A percentile compares a stretch with the other conserved stretches of the same genome.
These are phyloP conservation scores for Metarhizium anisopliae DNA, from an alignment of 2,329 filamentous ascomycete genomes.

Conservation along the genomic window DNA sequence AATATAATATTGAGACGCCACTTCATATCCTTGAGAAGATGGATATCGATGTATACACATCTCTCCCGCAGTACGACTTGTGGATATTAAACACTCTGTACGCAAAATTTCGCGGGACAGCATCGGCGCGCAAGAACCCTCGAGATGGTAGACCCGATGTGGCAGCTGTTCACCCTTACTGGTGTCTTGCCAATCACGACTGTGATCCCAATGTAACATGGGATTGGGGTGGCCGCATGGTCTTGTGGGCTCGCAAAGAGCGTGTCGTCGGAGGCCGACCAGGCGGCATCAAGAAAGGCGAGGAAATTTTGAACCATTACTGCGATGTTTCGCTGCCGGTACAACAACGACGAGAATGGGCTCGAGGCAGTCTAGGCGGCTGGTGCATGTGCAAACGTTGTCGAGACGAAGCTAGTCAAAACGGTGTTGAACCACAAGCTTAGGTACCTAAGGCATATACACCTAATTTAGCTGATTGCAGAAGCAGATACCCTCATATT, in stretches of 20 bases:
- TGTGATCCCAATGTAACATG: slow-evolving; percentile 92
- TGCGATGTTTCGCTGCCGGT: slow-evolving; percentile 78
- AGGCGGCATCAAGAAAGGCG: slow-evolving; percentile 62
- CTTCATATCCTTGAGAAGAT: slow-evolving; percentile 76
- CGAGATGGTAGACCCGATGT: slow-evolving; percentile 80
- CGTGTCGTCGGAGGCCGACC: slow-evolving; percentile 40
- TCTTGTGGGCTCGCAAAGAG: slow-evolving; percentile 53
- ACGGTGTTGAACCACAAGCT: background rate
- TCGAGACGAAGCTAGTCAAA: slow-evolving; percentile 51
- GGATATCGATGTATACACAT: slow-evolving; percentile 67
- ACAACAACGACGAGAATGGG: slow-evolving; percentile 79
- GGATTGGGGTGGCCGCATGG: slow-evolving; percentile 82
- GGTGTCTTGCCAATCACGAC: slow-evolving; percentile 94
- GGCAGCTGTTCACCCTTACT: slow-evolving; percentile 87
- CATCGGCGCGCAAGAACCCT: slow-evolving; percentile 71
- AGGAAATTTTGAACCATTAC: slow-evolving; percentile 91
- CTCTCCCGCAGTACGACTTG: slow-evolving; percentile 51
- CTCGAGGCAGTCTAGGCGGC: slow-evolving; percentile 76
- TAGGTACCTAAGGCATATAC: background rate
- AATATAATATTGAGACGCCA: slow-evolving; percentile 64
- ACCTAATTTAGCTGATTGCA: background rate
- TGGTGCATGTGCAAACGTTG: slow-evolving; percentile 83
- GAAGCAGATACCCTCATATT: background rate
- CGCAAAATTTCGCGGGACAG: slow-evolving; percentile 86
- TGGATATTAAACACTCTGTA: slow-evolving; percentile 91